Base-by-base conservation (phyloP, 2,329 filamentous ascomycete genomes). In the Akanthomyces uredinophilus region DNA sequence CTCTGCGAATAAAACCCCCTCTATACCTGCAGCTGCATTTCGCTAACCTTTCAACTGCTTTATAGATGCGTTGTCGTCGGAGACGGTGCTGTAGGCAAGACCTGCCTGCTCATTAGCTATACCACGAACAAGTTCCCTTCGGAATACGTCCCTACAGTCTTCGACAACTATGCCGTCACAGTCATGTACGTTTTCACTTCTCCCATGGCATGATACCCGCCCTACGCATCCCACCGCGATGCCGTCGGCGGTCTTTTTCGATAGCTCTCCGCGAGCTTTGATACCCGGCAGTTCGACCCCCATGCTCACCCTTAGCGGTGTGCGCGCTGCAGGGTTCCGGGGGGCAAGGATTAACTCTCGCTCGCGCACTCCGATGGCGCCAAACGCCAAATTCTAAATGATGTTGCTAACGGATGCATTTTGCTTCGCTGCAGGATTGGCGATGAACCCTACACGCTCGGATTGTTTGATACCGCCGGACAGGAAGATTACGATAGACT, bases 121-220 rank as follows among this genome's bases (percentile, higher is more conserved):
- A 99, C 95, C 67, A 99, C 95, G 67, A 99, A 99, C 85, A 98
- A 98, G 73, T 99, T 99, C 78, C 95, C 95, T 41, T 97, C 93
- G 72, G 95, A 99, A 93, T 99, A 99, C 78, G 95, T 99, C 63
- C 95, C 95, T 58, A 99, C 95, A 35, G 95, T 99, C 67, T 99
- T 99, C 78, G 95, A 99, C 79, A 99, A 99, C 81, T 99, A 99
- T 85, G 95, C 95, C 63, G 95, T 99, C 75, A 99, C 95, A 68
- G 95, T 99, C 69, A 99, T 99, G 95, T 97, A 84, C 88, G 92
- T 88, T 62, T 64, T 66, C 50, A 44, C 63, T 51, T 54, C 61
- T 65, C 59, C 64, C 39, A 22, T 7, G 5, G 20, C 29, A 16
- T 32, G 1, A n/a, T 11, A 2, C 16, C 22, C 8, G 5, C 46